These are phyloP conservation scores for Teunomyces gatunensis DNA, from an alignment of 805 yeast genomes.

Conservation along the genomic window DNA sequence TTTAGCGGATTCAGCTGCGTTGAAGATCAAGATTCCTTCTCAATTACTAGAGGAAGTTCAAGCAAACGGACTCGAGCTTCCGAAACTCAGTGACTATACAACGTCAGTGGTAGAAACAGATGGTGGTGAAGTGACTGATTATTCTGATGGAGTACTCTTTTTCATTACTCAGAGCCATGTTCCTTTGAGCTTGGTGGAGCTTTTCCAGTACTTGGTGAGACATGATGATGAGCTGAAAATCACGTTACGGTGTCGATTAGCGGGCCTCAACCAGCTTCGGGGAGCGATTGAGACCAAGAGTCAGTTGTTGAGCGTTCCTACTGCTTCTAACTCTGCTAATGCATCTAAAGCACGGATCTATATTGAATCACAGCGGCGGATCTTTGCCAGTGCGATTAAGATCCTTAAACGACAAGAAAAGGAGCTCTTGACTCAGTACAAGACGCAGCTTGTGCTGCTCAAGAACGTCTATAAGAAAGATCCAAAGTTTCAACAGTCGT, in stretches of 20 bases:
- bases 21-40: conserved; percentile 55
- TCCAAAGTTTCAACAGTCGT: conserved; percentile 48
- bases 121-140: conserved; percentile 7
- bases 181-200: conserved; percentile 45
- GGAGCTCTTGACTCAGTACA: conserved; percentile 39
- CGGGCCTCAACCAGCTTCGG: conserved; percentile 56
- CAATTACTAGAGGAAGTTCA: conserved; percentile 29
- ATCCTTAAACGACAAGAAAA: conserved; percentile 46
- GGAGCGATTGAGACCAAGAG: conserved; percentile 53
- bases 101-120: conserved; percentile 26
- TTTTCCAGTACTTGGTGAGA: conserved; percentile 55
- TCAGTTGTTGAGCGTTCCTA: conserved; percentile 9
- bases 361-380: conserved; percentile 45
- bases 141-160: conserved; percentile 38
- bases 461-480: conserved; percentile 59
- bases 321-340: conserved; percentile 6
- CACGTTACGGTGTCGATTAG: conserved; percentile 55
- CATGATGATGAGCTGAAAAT: conserved; percentile 15
- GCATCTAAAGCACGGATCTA: conserved; percentile 40
- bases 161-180: conserved; percentile 32
- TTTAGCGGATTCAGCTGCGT: conserved; percentile 54
- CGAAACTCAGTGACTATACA: conserved; percentile 36
- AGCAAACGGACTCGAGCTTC: conserved; percentile 36
- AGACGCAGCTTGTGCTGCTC: conserved; percentile 49
- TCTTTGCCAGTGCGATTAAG: conserved; percentile 47